Evolutionary conservation across 106 monocot species (phyloP).

Genomic region (Dendrobium chrysotoxum): DNA sequence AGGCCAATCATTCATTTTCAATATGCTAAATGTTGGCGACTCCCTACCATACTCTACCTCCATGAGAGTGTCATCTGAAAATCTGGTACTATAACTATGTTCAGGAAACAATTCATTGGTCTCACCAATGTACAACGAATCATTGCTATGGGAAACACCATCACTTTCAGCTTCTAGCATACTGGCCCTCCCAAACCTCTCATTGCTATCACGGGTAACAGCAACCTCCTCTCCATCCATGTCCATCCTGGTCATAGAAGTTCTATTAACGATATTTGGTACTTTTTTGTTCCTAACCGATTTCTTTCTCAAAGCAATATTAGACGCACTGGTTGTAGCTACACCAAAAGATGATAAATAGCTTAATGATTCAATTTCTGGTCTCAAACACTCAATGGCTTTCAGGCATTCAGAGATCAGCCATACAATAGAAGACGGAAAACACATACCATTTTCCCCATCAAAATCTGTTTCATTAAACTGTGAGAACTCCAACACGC

Average conservation of each 20-base stretch:
- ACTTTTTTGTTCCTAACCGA: slow-evolving; percentile 22
- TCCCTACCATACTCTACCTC: slow-evolving; percentile 25
- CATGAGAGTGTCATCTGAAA: slow-evolving; percentile 21
- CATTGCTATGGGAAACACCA: not conserved
- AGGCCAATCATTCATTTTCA: slow-evolving; percentile 56
- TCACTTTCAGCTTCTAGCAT: not conserved
- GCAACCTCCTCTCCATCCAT: slow-evolving; percentile 3
- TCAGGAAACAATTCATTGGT: not conserved
- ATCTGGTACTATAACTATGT: not conserved
- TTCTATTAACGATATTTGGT: slow-evolving; percentile 5
- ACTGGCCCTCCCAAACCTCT: not conserved
- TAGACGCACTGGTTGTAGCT: slow-evolving; percentile 3
- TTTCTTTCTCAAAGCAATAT: slow-evolving; percentile 34
- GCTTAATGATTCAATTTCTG: slow-evolving; percentile 9
- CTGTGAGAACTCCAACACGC: slow-evolving; percentile 10
- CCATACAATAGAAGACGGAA: slow-evolving; percentile 35
- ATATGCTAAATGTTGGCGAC: slow-evolving; percentile 28
- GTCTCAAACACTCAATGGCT: slow-evolving; percentile 55
- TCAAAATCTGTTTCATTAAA: not conserved
- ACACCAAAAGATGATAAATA: slow-evolving; percentile 12
- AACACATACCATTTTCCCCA: slow-evolving; percentile 4
- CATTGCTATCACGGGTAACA: not conserved
- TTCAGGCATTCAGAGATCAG: slow-evolving; percentile 58
- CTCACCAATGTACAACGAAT: slow-evolving; percentile 8
- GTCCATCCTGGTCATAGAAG: slow-evolving; percentile 3